Conservation (phyloP, 257 asterid genomes). For the Primulina eburnea region DNA sequence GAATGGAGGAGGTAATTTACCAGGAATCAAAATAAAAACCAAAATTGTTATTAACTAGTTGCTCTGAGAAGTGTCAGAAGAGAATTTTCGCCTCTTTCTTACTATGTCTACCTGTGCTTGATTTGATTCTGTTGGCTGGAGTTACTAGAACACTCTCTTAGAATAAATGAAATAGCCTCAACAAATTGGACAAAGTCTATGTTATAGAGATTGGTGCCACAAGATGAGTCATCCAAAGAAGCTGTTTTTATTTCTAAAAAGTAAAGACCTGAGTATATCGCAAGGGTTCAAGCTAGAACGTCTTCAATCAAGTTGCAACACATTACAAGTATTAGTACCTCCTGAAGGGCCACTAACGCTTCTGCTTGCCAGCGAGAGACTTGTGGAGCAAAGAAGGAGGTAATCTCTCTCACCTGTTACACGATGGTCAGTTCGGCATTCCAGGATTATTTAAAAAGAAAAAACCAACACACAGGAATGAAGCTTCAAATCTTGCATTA, state of each 20-base stretch:
- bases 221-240: conserved; percentile 9
- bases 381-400: conserved; percentile 42
- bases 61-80: background rate
- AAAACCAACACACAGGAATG: conserved; percentile 5
- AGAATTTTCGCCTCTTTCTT: background rate
- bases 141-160: conserved; percentile 9
- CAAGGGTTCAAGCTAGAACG: conserved; percentile 13
- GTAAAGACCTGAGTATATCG: background rate
- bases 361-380: conserved; percentile 87
- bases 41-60: background rate
- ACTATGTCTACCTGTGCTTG: background rate
- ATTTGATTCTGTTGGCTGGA: background rate
- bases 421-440: conserved; percentile 16
- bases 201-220: conserved; percentile 10
- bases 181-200: conserved; percentile 10
- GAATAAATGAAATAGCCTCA: conserved; percentile 1
- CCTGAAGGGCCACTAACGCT: conserved; percentile 82
- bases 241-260: conserved; percentile 18
- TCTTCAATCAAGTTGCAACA: conserved; percentile 21
- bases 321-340: conserved; percentile 49
- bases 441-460: conserved; percentile 3
- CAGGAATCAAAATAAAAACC: background rate
- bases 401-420: conserved; percentile 74
- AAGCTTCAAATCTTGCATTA: conserved; percentile 11
- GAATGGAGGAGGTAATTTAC: background rate